Base-by-base conservation (phyloP, 345 rosid genomes). In the Syzygium aqueum region DNA sequence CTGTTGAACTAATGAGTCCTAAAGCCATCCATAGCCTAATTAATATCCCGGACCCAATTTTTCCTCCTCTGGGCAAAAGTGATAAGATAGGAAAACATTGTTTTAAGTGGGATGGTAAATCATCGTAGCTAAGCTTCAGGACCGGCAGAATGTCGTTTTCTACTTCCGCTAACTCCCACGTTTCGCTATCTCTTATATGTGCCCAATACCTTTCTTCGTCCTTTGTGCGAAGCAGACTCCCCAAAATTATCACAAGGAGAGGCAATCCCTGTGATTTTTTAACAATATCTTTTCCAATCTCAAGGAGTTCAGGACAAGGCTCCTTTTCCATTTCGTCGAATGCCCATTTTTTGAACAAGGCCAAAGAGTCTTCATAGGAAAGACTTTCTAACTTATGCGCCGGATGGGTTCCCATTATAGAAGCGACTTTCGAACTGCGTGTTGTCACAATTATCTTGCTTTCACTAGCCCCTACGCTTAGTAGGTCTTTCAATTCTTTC, bases 21-120 rank as follows among this genome's bases (percentile, higher is more conserved):
- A 67, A 33, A 67, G 78, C 78, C 46, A 67, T 21, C 78, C 78
- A 67, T 30, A 2, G 46, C 46, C 46, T 4, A 17, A 0, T 30
- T 67, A 67, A 33, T 33, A 2, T 2, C 43, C 2, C 0, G 3
- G 25, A 23, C 7, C 8, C 0, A 1, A 67, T 17, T 16, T 30
- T 0, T 0, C 3, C 2, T 67, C 78, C 46, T 67, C 2, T 67
- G 23, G 78, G 46, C 3, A 67, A 17, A 67, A 67, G 46, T 17
- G 78, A 30, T 3, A 67, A 1, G 37, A 30, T 67, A 17, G 46
- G 19, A 67, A 73, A 33, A 33, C 80, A 73, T 2, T 3, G 13
- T 73, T 33, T 73, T 33, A 73, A 73, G 49, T 19, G 14, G 7
- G 6, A 19, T 0, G 49, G 49, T 19, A 73, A 19, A 33, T 73